Base-by-base conservation (phyloP, 2,329 filamentous ascomycete genomes). In the Claviceps fusiformis region DNA sequence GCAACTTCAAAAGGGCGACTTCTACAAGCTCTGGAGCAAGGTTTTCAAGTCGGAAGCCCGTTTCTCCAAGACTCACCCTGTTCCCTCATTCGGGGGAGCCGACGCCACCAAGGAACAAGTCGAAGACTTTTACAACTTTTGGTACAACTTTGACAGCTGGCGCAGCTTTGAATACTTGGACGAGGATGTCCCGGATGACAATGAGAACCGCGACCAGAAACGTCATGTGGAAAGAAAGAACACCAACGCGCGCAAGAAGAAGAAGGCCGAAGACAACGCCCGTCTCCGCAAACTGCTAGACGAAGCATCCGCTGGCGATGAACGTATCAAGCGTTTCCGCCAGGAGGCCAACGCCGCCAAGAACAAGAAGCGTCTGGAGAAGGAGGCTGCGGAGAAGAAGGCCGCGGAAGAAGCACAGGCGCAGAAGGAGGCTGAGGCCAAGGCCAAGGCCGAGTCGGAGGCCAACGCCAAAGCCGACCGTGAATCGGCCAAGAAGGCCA, bases 131-230 rank as follows among this genome's bases (percentile, higher is more conserved):
- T 98, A 98, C 82, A 95, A 98, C 80, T 98, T 97, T 79, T 98
- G 88, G 86, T 98, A 97, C 80, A 95, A 92, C 80, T 95, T 98
- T 65, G 93, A 98, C 79, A 93, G 87, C 71, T 98, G 93, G 93
- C 81, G 93, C 59, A 85, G 87, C 3, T 98, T 98, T 66, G 93
- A 98, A 75, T 98, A 98, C 73, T 87, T 95, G 57, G 93, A 98
- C 68, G 93, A 98, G 77, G 93, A 98, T 68, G 92, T 98, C 35
- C 93, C 93, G 45, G 93, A 98, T 67, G 93, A 98, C 78, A 95
- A 93, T 71, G 93, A 97, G 77, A 95, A 91, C 78, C 91, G 93
- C 71, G 92, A 97, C 75, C 93, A 98, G 79, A 97, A 96, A 79
- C 89, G 93, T 56, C 92, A 98, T 73, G 85, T 93, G 64, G 93